Evolutionary conservation across 208 protist genomes (phyloP), one percentile per base, ranked within the genome.

Genomic region (Tritrichomonas foetus): DNA sequence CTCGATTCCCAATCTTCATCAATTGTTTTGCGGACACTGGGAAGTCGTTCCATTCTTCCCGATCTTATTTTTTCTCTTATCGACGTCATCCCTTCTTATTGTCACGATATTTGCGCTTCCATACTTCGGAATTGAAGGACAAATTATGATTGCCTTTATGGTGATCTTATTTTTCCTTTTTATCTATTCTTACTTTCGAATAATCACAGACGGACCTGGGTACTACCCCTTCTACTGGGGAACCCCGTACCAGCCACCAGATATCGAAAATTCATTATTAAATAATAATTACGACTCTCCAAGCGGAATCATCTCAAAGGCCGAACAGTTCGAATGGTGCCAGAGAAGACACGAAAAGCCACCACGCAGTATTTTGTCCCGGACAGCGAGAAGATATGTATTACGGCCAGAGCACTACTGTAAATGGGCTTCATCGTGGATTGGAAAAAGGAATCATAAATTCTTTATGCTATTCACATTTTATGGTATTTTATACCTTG

Each of bases 401-500:
- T 33, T 89, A 30, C 3, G 78, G 20, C 78, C 78, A 22, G 78
- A 89, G 1, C 78, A 89, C 57, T 53, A 61, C 27, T 89, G 78
- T 50, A n/a, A 16, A 89, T 89, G 47, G 20, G 47, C 78, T 20
- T 20, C 78, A 39, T 61, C 78, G 3, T 89, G 78, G 78, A 89
- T 89, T 30, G 78, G 78, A 8, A 89, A 89, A 47, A 25, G 78
- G 5, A 89, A 89, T 57, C 78, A 89, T 30, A 89, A 89, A 57
- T 89, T 53, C 27, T 89, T 44, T 89, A n/a, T 89, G 14, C 47
- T 89, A 33, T 89, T 89, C 47, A 57, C 41, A 11, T 57, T 89
- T 53, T 89, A 39, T 25, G 78, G 78, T 0, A 33, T 49, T 55
- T 44, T 89, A 36, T 89, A 89, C n/a, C 33, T 89, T 20, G 74